A percentile compares a stretch with the other conserved stretches of the same genome.
Conservation (phyloP, 202 grass and related monocot species). For the Schoenoplectus tabernaemontani region DNA sequence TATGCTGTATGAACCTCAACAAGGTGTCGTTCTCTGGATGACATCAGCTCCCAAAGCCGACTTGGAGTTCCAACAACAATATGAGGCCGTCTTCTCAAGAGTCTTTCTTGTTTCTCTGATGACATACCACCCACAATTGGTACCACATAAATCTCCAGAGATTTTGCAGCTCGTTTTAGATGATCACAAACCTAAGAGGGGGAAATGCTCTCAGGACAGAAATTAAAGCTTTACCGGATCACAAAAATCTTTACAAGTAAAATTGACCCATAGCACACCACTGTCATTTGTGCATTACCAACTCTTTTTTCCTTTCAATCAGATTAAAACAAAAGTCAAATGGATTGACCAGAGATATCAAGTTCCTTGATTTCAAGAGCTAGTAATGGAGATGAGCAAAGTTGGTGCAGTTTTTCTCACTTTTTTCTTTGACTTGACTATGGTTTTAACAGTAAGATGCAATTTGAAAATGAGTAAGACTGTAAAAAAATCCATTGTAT, state of each 20-base stretch:
- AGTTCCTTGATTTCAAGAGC: too few species aligned
- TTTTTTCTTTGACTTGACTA: not conserved
- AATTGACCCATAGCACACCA: not conserved
- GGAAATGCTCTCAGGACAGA: not conserved
- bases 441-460: not conserved
- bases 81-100: constrained; percentile 75
- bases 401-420: not conserved
- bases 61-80: constrained; percentile 98
- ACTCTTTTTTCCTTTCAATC: not conserved
- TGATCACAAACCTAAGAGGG: constrained; percentile 76
- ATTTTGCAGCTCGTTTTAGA: constrained; percentile 64
- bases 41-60: constrained; percentile 97
- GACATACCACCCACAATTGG: constrained; percentile 94
- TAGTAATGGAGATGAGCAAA: too few species aligned
- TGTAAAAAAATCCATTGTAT: not conserved
- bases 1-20: constrained; percentile 50
- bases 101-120: constrained; percentile 84
- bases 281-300: not conserved
- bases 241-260: not conserved
- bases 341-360: not conserved
- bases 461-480: not conserved
- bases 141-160: constrained; percentile 63
- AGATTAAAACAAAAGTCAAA: not conserved
- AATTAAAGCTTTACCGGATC: not conserved
- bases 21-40: constrained; percentile 64